These are phyloP conservation scores for Hygrocybe punicea DNA, from an alignment of 768 basidiomycete genomes.

Conservation along the genomic window DNA sequence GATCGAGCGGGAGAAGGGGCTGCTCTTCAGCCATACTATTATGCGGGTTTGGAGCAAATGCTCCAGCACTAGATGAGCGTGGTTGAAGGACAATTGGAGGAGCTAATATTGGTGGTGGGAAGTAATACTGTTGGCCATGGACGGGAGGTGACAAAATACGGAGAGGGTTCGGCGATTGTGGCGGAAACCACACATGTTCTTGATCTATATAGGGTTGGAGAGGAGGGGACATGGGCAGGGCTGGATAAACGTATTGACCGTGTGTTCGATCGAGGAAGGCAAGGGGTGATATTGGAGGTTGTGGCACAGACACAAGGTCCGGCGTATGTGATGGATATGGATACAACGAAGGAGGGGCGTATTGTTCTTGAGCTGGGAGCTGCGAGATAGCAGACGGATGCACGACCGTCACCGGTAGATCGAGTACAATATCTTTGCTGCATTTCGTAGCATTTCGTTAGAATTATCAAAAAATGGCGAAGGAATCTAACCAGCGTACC, in stretches of 20 bases:
- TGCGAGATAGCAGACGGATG: conserved; percentile 60
- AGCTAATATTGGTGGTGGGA: conserved; percentile 27
- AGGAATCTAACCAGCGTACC: conserved; percentile 40
- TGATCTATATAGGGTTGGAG: conserved; percentile 44
- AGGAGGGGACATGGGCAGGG: conserved; percentile 38
- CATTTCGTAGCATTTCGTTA: conserved; percentile 2
- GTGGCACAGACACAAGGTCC: conserved; percentile 21
- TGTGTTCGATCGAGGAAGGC: conserved; percentile 19
- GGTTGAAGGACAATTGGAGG: conserved; percentile 25
- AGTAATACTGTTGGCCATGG: conserved; percentile 32
- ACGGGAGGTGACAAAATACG: conserved; percentile 28
- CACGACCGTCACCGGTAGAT: conserved; percentile 60
- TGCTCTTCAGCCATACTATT: conserved; percentile 24
- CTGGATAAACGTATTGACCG: conserved; percentile 36
- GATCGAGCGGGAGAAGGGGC: conserved; percentile 29
- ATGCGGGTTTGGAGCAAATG: conserved; percentile 31
- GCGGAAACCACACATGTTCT: conserved; percentile 51
- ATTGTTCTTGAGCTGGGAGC: conserved; percentile 28
- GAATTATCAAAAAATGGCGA: background rate
- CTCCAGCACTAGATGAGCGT: conserved; percentile 53
- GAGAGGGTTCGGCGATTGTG: conserved; percentile 31
- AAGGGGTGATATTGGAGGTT: conserved; percentile 17
- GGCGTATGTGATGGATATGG: background rate
- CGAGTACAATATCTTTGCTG: conserved; percentile 69
- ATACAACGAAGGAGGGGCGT: conserved; percentile 8